Conservation (phyloP, 768 basidiomycete species). For the Amyloporia xantha region DNA sequence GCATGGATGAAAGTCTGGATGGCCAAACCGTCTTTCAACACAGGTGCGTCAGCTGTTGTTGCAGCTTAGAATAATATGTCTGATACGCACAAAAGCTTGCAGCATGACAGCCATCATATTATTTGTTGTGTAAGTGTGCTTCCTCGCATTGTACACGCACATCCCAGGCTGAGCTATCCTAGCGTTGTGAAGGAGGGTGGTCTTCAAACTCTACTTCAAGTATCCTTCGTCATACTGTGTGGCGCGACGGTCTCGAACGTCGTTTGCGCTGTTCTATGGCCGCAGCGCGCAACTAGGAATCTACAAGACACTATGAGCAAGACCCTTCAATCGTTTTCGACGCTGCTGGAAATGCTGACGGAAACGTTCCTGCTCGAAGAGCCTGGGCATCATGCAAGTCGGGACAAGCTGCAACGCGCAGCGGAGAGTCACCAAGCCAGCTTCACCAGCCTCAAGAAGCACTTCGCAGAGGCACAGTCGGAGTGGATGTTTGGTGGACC, state of each 20-base stretch:
- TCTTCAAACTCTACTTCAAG: slow-evolving; percentile 63
- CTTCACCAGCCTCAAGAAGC: slow-evolving; percentile 86
- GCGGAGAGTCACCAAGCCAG: slow-evolving; percentile 82
- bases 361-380: slow-evolving; percentile 81
- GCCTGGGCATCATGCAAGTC: slow-evolving; percentile 46
- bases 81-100: slow-evolving; percentile 45
- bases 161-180: too few species aligned
- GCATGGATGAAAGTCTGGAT: slow-evolving; percentile 95
- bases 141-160: too few species aligned
- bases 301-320: slow-evolving; percentile 82
- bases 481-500: slow-evolving; percentile 54
- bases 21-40: slow-evolving; percentile 81
- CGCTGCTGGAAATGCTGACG: slow-evolving; percentile 75
- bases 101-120: slow-evolving; percentile 82
- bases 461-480: slow-evolving; percentile 78
- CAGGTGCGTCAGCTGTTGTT: slow-evolving; percentile 56
- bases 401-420: slow-evolving; percentile 67
- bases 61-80: background rate
- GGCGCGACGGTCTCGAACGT: slow-evolving; percentile 77
- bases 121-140: slow-evolving; percentile 66
- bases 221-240: slow-evolving; percentile 68
- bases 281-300: slow-evolving; percentile 72
- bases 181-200: slow-evolving; percentile 89
- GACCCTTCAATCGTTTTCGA: slow-evolving; percentile 84
- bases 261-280: slow-evolving; percentile 83